phyloP scores from a whole-genome alignment of 2,329 filamentous ascomycete species.

The Rutstroemia sydowiana region DNA sequence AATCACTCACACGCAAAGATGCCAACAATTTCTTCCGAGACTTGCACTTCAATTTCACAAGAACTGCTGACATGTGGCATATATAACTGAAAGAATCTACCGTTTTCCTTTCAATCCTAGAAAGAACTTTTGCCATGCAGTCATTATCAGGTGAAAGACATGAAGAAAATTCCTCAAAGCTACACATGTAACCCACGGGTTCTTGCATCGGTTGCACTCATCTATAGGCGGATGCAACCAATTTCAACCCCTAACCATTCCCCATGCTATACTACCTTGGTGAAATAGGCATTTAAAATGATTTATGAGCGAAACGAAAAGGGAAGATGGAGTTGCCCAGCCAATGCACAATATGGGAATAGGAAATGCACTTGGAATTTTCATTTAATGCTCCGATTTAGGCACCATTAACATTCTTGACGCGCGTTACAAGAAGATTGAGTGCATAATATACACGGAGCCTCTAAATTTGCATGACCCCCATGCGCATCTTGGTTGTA shows the following conservation, averaged over 20 bases:
- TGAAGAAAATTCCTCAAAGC: slow-evolving; percentile 3
- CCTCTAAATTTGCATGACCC: slow-evolving; percentile 19
- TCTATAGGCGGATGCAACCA: slow-evolving; percentile 11
- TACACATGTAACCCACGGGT: slow-evolving; percentile 10
- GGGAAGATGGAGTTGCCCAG: neutral
- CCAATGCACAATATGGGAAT: neutral
- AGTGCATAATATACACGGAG: slow-evolving; percentile 25
- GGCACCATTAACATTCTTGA: slow-evolving; percentile 12
- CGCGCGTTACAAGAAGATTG: slow-evolving; percentile 15
- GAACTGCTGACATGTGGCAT: slow-evolving; percentile 7
- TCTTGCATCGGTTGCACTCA: slow-evolving; percentile 4
- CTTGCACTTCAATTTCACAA: slow-evolving; percentile 1
- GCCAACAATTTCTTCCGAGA: neutral
- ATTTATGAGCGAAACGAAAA: neutral
- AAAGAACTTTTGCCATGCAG: slow-evolving; percentile 1
- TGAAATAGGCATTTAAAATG: neutral
- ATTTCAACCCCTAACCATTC: slow-evolving; percentile 5
- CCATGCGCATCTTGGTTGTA: slow-evolving; percentile 25
- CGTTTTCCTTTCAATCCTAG: neutral
- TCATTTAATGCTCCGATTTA: neutral
- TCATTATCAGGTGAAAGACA: slow-evolving; percentile 9
- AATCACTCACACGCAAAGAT: neutral
- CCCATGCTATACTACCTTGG: slow-evolving; percentile 4
- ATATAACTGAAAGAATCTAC: neutral
- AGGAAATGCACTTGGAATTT: neutral